A percentile compares a stretch with the other conserved stretches of the same genome.
Conservation (phyloP, 2,329 filamentous ascomycete species). For the Fusarium nanum region DNA sequence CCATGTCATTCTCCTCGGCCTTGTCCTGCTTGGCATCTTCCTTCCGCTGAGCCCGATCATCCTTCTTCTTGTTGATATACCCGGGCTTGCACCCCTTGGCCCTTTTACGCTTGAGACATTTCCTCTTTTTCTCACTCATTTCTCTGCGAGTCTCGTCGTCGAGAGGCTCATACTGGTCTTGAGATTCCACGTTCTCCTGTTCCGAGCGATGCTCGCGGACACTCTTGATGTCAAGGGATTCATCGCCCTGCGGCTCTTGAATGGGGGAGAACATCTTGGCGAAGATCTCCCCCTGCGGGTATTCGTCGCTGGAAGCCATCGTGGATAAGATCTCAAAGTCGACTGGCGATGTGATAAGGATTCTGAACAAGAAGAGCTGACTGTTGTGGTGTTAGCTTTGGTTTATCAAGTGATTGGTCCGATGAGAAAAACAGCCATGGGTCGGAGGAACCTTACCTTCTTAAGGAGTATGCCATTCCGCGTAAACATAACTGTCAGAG, state of each 20-base stretch:
- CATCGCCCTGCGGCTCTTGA: background rate
- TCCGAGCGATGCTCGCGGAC: background rate
- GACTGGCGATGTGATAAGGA: background rate
- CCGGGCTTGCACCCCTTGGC: background rate
- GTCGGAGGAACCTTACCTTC: too few species aligned
- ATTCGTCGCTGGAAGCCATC: background rate
- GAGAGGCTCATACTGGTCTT: background rate
- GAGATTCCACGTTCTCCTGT: background rate
- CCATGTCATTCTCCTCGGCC: background rate
- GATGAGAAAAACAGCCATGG: background rate
- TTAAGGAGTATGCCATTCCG: background rate
- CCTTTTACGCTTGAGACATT: background rate
- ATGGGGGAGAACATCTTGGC: background rate
- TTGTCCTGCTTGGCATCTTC: background rate
- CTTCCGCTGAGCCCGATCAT: background rate
- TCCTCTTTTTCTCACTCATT: background rate
- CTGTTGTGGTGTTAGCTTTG: background rate
- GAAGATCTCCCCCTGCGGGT: background rate
- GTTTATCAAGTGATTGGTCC: background rate
- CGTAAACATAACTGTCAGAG: background rate
- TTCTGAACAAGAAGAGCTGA: background rate
- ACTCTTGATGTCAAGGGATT: background rate
- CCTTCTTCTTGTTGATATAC: background rate
- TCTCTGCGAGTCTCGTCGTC: background rate
- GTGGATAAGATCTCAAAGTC: background rate